A percentile compares a stretch with the other conserved stretches of the same genome.
Conservation (phyloP, 2,329 filamentous ascomycete species). For the Delphinella strobiligena region DNA sequence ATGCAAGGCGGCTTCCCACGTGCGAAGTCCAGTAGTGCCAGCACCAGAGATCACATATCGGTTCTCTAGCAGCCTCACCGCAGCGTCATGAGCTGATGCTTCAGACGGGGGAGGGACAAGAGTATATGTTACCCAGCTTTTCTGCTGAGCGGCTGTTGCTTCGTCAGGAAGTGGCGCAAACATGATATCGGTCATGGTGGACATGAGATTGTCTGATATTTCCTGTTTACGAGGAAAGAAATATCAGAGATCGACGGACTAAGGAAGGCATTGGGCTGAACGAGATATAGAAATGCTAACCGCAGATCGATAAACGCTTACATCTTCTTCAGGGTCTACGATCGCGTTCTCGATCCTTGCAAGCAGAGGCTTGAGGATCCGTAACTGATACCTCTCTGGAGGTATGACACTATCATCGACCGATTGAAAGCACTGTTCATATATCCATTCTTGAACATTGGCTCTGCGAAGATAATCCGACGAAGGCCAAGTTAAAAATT, state of each 20-base stretch:
- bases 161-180: slow-evolving; percentile 52
- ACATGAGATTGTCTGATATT: slow-evolving; percentile 71
- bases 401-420: slow-evolving; percentile 45
- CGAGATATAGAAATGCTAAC: slow-evolving; percentile 11
- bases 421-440: slow-evolving; percentile 53
- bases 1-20: slow-evolving; percentile 71
- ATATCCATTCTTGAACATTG: slow-evolving; percentile 54
- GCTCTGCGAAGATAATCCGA: slow-evolving; percentile 45
- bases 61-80: slow-evolving; percentile 55
- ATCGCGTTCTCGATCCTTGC: slow-evolving; percentile 61
- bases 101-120: slow-evolving; percentile 18
- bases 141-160: slow-evolving; percentile 54
- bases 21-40: slow-evolving; percentile 65
- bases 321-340: slow-evolving; percentile 74
- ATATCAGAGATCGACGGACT: slow-evolving; percentile 16
- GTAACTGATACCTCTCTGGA: slow-evolving; percentile 56
- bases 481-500: slow-evolving; percentile 51
- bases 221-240: slow-evolving; percentile 42
- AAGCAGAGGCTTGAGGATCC: slow-evolving; percentile 62
- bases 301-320: slow-evolving; percentile 40
- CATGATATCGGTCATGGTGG: slow-evolving; percentile 53
- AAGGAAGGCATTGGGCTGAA: no score
- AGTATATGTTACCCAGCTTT: slow-evolving; percentile 63
- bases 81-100: slow-evolving; percentile 15
- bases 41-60: slow-evolving; percentile 55